Evolutionary conservation across 179 eudicot species (phyloP).

Genomic region (Kewa caespitosa): DNA sequence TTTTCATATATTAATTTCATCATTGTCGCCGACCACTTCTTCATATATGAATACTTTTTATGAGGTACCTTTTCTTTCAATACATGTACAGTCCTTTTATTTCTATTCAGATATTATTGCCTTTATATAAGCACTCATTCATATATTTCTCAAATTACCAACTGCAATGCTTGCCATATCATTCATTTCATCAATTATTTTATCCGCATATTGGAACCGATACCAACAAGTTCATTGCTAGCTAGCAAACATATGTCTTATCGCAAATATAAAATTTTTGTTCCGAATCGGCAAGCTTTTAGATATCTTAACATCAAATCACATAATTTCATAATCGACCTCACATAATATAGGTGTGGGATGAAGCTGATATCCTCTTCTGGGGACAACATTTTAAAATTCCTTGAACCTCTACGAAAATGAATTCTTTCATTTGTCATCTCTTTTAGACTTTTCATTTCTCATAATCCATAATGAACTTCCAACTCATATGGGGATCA

Average conservation of each 20-base stretch:
- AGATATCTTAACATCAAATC: no score
- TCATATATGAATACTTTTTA: neutral
- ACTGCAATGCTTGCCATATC: neutral
- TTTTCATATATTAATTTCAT: neutral
- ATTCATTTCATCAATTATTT: neutral
- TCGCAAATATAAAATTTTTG: no score
- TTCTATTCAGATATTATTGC: neutral
- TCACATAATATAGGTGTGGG: neutral
- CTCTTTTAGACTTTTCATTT: neutral
- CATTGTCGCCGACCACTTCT: neutral
- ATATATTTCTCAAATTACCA: neutral
- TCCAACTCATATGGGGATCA: neutral
- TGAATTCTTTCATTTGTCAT: neutral
- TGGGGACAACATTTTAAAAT: neutral
- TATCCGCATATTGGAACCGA: neutral
- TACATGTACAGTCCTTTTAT: neutral
- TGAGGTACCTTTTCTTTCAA: neutral
- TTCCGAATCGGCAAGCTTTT: neutral
- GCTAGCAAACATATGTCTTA: neutral
- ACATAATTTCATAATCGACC: no score
- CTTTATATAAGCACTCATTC: neutral
- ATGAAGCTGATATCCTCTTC: neutral
- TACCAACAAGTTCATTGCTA: neutral
- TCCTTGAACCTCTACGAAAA: neutral
- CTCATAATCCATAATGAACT: no score